A percentile compares a stretch with the other conserved stretches of the same genome.
phyloP scores from a whole-genome alignment of 441 rosid genomes.

The Syzygium syzygioides region DNA sequence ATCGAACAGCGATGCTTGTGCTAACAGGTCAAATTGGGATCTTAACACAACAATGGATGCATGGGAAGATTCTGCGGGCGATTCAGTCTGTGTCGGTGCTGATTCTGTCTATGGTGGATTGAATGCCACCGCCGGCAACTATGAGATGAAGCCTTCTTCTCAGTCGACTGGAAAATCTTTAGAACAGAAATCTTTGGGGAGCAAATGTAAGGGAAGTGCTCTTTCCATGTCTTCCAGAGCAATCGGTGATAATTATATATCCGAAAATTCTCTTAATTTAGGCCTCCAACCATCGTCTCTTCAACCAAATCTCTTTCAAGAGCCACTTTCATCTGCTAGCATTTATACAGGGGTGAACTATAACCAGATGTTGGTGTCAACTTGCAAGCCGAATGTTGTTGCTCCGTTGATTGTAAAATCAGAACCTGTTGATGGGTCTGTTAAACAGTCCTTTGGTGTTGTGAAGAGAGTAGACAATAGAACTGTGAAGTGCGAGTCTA shows the following conservation, averaged over 20 bases:
- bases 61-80: conserved; percentile 50
- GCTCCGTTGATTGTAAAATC: conserved; percentile 39
- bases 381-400: conserved; percentile 19
- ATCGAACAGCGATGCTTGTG: conserved; percentile 13
- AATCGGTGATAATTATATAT: conserved; percentile 14
- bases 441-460: conserved; percentile 13
- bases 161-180: neutral
- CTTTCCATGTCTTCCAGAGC: conserved; percentile 8
- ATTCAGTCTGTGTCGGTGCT: conserved; percentile 19
- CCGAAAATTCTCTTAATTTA: conserved; percentile 50
- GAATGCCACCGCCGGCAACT: conserved; percentile 9
- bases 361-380: conserved; percentile 6
- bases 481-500: conserved; percentile 42
- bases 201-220: conserved; percentile 7
- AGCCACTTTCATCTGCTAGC: conserved; percentile 21
- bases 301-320: conserved; percentile 18
- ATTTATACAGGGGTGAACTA: conserved; percentile 15
- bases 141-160: conserved; percentile 25
- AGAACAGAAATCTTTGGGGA: neutral
- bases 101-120: conserved; percentile 13
- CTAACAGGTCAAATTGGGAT: conserved; percentile 74
- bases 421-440: conserved; percentile 51
- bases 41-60: conserved; percentile 84
- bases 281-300: conserved; percentile 36
- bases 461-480: conserved; percentile 4